Percentiles rank a stretch among this genome's conserved stretches.
Conservation (phyloP, 805 yeast genomes). For the Saturnispora kantuleensis region DNA sequence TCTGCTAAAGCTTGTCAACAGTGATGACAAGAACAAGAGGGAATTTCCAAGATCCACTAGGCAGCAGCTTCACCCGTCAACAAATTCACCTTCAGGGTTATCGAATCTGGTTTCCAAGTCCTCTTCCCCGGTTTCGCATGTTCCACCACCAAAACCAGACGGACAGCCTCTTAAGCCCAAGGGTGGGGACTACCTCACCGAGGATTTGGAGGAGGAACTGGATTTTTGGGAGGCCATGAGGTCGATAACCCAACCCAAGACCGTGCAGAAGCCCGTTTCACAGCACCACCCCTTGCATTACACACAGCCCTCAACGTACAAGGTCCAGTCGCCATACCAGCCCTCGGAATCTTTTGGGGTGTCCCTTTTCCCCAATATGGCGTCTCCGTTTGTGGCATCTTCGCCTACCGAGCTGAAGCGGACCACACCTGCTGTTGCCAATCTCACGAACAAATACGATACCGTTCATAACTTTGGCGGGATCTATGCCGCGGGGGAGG, state of each 20-base stretch:
- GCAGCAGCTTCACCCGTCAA: constrained; percentile 12
- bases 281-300: constrained; percentile 46
- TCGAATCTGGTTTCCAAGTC: constrained; percentile 4
- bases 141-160: not conserved
- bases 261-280: constrained; percentile 34
- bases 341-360: constrained; percentile 15
- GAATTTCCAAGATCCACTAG: constrained; percentile 5
- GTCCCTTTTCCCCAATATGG: constrained; percentile 13
- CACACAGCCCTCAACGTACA: constrained; percentile 20
- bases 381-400: constrained; percentile 9
- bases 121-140: constrained; percentile 1
- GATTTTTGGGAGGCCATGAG: constrained; percentile 69
- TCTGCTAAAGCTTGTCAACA: constrained; percentile 35
- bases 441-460: constrained; percentile 3
- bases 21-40: not conserved
- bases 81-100: constrained; percentile 2
- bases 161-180: not conserved
- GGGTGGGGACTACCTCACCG: constrained; percentile 20
- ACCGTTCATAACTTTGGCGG: constrained; percentile 8
- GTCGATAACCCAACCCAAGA: constrained; percentile 37
- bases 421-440: constrained; percentile 6
- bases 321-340: constrained; percentile 14
- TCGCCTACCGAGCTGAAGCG: constrained; percentile 4
- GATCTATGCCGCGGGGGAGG: constrained; percentile 8
- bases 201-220: constrained; percentile 49